These are phyloP conservation scores for Stipa capillata DNA, from an alignment of 176 grass and related monocot species.

Conservation along the genomic window DNA sequence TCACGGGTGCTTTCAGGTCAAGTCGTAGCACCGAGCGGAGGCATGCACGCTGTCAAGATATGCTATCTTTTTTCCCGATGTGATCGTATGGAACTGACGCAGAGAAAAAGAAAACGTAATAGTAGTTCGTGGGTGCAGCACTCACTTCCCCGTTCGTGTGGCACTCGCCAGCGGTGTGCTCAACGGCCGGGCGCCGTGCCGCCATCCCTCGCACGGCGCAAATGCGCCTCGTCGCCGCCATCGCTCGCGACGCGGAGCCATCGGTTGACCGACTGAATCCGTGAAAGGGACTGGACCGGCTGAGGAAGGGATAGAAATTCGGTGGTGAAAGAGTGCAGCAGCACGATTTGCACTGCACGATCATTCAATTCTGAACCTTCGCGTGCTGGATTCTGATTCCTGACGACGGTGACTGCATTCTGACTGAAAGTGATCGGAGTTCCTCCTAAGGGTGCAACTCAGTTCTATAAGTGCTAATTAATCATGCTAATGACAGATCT, in stretches of 20 bases:
- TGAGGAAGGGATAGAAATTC: background rate
- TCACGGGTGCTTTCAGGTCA: background rate
- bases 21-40: background rate
- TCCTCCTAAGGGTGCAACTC: background rate
- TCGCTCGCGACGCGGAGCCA: background rate
- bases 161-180: background rate
- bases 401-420: background rate
- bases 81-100: background rate
- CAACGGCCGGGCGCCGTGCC: background rate
- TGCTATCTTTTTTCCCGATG: background rate
- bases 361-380: constrained; percentile 5
- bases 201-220: background rate
- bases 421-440: background rate
- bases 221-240: background rate
- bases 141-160: background rate
- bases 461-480: too few relatives aligned
- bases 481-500: too few relatives aligned
- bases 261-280: background rate
- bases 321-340: background rate
- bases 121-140: background rate
- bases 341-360: background rate
- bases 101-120: background rate
- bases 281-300: background rate
- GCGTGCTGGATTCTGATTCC: background rate
- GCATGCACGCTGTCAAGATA: background rate